These are phyloP conservation scores for Heterotrichella gracilis DNA, from an alignment of 352 stramenopile species.

Conservation along the genomic window DNA sequence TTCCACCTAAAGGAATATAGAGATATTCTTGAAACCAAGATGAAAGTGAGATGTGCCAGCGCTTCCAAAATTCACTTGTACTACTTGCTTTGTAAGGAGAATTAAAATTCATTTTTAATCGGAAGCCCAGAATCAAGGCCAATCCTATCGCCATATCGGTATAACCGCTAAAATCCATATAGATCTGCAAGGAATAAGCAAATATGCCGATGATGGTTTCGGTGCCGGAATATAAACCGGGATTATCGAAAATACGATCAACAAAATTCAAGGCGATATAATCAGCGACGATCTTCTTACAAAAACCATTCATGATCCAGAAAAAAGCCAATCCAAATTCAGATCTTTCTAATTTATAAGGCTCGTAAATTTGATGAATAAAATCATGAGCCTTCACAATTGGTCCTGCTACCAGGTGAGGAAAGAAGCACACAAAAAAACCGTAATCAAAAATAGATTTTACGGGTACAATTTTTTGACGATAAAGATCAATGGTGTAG, in stretches of 20 bases:
- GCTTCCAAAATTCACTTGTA: not conserved
- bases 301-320: not conserved
- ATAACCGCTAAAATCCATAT: not conserved
- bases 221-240: not conserved
- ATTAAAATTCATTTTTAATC: not conserved
- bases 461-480: not conserved
- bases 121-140: not conserved
- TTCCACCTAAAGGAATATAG: not conserved
- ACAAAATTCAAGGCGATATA: not conserved
- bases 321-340: not conserved
- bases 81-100: not conserved
- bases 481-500: not conserved
- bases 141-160: not conserved
- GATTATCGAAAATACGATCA: constrained; percentile 6
- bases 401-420: not conserved
- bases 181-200: not conserved
- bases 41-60: not conserved
- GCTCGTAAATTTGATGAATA: not conserved
- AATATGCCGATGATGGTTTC: not conserved
- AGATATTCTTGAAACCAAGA: not conserved
- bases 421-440: not conserved
- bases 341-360: not conserved
- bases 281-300: not conserved
- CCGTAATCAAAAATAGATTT: not conserved
- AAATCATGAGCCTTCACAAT: not conserved